Conservation (phyloP, 2,329 filamentous ascomycete genomes). For the Sclerotinia borealis region DNA sequence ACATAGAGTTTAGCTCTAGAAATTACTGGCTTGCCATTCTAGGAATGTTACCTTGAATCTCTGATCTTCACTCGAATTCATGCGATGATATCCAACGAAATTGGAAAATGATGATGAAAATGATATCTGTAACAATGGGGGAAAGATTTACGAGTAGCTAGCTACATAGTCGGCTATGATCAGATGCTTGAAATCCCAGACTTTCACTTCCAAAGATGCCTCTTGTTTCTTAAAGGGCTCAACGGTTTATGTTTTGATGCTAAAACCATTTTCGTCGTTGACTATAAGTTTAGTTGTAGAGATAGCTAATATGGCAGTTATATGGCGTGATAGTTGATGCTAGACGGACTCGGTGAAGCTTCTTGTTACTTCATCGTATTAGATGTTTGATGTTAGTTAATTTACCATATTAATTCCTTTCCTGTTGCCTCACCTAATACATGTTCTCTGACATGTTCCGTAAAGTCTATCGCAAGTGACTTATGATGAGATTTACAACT, state of each 20-base stretch:
- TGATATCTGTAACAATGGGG: neutral
- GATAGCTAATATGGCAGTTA: neutral
- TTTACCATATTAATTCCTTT: no score
- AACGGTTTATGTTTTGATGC: neutral
- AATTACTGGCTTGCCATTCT: neutral
- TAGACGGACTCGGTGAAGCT: neutral
- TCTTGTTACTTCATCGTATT: neutral
- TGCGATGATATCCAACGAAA: no score
- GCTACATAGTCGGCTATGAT: no score
- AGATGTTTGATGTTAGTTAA: no score
- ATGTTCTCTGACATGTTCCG: no score
- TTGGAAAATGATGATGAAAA: neutral
- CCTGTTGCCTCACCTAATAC: no score
- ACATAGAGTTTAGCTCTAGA: neutral
- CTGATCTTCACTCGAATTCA: neutral
- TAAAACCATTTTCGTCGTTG: neutral
- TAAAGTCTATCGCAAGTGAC: no score
- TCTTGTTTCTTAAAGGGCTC: neutral
- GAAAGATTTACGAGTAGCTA: no score
- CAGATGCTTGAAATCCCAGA: neutral
- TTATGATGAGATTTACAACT: no score
- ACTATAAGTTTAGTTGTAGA: neutral
- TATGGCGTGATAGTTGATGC: neutral
- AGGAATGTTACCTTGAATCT: neutral
- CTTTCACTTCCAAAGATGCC: neutral